Conservation (phyloP, 208 protist genomes). For the Crithidia mellificae region DNA sequence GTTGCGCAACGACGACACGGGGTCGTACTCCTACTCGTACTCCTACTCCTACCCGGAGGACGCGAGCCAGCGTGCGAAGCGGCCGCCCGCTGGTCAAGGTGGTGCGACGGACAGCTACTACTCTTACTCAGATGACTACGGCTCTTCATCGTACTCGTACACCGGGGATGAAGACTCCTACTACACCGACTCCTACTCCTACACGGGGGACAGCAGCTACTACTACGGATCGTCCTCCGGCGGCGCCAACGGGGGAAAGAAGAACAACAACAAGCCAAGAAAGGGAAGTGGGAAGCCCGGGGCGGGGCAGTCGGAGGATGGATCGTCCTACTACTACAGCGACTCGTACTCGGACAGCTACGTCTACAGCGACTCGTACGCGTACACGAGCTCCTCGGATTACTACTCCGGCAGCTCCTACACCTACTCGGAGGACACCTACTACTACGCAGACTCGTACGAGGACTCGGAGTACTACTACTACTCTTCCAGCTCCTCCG, state of each 20-base stretch:
- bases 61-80: neutral
- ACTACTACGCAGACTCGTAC: constrained; percentile 28
- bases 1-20: neutral
- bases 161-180: constrained; percentile 10
- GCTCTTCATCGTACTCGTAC: constrained; percentile 23
- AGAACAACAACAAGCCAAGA: no score
- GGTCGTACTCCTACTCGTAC: constrained; percentile 35
- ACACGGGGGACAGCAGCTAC: constrained; percentile 18
- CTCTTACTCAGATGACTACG: constrained; percentile 27
- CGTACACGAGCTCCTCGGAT: no score
- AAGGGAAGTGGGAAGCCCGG: no score
- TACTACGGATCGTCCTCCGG: constrained; percentile 28
- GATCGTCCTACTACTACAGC: constrained; percentile 25
- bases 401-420: constrained; percentile 30
- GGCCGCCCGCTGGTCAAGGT: neutral
- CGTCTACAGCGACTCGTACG: constrained; percentile 21
- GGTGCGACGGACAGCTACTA: constrained; percentile 18
- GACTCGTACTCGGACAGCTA: constrained; percentile 20
- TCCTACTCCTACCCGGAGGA: constrained; percentile 22
- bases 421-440: constrained; percentile 1
- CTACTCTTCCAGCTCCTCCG: constrained; percentile 12
- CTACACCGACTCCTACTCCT: constrained; percentile 23
- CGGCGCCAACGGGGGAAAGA: neutral
- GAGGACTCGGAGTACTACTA: constrained; percentile 21
- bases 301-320: no score